These are phyloP conservation scores for Laetiporus sulphureus DNA, from an alignment of 1,284 basidiomycete species.

Conservation along the genomic window DNA sequence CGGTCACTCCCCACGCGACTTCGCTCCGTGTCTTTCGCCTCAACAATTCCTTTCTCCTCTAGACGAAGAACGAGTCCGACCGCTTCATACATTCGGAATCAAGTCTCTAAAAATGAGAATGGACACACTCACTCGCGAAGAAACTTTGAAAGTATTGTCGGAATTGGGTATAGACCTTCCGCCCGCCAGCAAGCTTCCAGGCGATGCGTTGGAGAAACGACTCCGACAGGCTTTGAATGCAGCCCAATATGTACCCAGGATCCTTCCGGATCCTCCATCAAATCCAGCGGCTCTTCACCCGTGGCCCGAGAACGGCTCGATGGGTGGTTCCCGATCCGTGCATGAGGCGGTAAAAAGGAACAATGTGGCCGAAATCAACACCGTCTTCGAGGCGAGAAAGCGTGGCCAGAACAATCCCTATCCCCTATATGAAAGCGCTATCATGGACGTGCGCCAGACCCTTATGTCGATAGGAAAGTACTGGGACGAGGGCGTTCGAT, in stretches of 20 bases:
- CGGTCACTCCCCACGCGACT: no score
- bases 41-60: no score
- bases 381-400: not conserved
- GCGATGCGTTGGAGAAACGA: constrained; percentile 22
- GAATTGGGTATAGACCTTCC: constrained; percentile 24
- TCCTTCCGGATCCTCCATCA: constrained; percentile 12
- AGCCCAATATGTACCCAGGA: constrained; percentile 15
- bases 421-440: constrained; percentile 23
- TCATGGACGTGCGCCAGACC: constrained; percentile 31
- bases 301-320: constrained; percentile 7
- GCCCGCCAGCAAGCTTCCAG: constrained; percentile 18
- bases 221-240: constrained; percentile 21
- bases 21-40: no score
- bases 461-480: constrained; percentile 24
- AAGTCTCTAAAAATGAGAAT: no score
- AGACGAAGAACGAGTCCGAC: no score
- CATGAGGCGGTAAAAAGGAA: constrained; percentile 9
- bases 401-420: not conserved
- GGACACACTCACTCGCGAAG: constrained; percentile 11
- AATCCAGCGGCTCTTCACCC: constrained; percentile 11
- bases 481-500: constrained; percentile 19
- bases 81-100: no score
- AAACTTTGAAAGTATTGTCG: constrained; percentile 8
- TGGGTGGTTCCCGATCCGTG: not conserved
- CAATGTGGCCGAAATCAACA: constrained; percentile 12